Percentiles rank a stretch among this genome's conserved stretches.
These are phyloP conservation scores for Melanopsichium pennsylvanicum DNA, from an alignment of 1,284 basidiomycete genomes.

Conservation along the genomic window DNA sequence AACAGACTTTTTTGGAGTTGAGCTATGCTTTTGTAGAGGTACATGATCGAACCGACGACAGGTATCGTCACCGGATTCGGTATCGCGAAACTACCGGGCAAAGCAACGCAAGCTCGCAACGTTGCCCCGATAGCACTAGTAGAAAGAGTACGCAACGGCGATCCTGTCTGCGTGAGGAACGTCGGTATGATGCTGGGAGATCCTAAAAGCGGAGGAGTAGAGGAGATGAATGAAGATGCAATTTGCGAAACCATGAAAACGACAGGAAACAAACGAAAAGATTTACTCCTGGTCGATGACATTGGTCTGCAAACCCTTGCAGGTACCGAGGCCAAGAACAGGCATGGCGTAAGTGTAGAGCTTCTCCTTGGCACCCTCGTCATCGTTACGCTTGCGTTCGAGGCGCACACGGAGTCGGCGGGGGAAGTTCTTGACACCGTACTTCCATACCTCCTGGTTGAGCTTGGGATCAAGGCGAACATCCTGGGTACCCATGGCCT, in stretches of 20 bases:
- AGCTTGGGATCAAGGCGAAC: conserved; percentile 66
- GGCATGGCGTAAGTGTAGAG: conserved; percentile 65
- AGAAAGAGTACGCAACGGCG: conserved; percentile 25
- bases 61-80: conserved; percentile 6
- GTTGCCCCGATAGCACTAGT: conserved; percentile 18
- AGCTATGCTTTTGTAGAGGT: conserved; percentile 49
- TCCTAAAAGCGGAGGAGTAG: conserved; percentile 12
- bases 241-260: conserved; percentile 30
- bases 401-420: conserved; percentile 63
- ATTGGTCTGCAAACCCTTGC: conserved; percentile 64
- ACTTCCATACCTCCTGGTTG: conserved; percentile 66
- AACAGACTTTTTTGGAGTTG: conserved; percentile 41
- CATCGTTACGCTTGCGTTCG: conserved; percentile 66
- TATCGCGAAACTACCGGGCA: conserved; percentile 23
- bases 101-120: conserved; percentile 41
- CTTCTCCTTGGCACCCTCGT: conserved; percentile 66
- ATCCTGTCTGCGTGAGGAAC: conserved; percentile 27
- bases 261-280: conserved; percentile 5
- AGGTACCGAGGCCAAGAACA: conserved; percentile 63
- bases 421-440: conserved; percentile 65
- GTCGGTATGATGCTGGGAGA: conserved; percentile 21
- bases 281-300: conserved; percentile 64
- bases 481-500: conserved; percentile 65
- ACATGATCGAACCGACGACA: conserved; percentile 22
- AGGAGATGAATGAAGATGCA: conserved; percentile 25